These are phyloP conservation scores for Pestalotiopsis sp. DNA, from an alignment of 2,329 filamentous ascomycete species.

Conservation along the genomic window DNA sequence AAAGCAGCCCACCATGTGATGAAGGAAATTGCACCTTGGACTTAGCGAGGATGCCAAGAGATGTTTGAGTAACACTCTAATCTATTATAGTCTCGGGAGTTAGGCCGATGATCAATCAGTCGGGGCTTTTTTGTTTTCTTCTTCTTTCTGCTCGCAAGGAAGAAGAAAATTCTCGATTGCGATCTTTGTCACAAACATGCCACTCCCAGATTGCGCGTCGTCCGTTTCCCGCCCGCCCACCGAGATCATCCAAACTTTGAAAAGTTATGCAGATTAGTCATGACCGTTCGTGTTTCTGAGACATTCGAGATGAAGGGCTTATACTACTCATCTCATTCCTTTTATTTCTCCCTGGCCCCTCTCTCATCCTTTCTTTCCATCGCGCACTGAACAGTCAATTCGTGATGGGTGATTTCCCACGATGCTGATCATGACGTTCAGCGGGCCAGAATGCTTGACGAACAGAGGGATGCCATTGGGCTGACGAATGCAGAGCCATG, in stretches of 20 bases:
- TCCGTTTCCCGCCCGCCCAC: not conserved
- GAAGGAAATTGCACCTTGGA: not conserved
- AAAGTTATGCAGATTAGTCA: too few relatives aligned
- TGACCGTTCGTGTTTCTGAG: too few relatives aligned
- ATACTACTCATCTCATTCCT: too few relatives aligned
- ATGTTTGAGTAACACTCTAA: not conserved
- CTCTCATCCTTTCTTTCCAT: too few relatives aligned
- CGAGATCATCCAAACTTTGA: too few relatives aligned
- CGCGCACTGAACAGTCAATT: too few relatives aligned
- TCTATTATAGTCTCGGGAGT: not conserved
- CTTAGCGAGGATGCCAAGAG: not conserved
- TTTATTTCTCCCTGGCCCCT: too few relatives aligned
- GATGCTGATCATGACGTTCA: slow-evolving; percentile 12
- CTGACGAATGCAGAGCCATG: not conserved
- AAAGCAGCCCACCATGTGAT: not conserved
- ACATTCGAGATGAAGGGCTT: too few relatives aligned
- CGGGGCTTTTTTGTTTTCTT: not conserved
- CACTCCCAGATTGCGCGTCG: not conserved
- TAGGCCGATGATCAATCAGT: not conserved
- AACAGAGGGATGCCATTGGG: not conserved
- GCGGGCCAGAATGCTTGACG: not conserved
- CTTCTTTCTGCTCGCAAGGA: not conserved
- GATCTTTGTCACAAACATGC: not conserved
- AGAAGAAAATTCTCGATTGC: not conserved
- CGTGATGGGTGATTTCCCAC: not conserved